Evolutionary conservation across 2,329 filamentous ascomycete species (phyloP).

Genomic region (Chalara sp.): DNA sequence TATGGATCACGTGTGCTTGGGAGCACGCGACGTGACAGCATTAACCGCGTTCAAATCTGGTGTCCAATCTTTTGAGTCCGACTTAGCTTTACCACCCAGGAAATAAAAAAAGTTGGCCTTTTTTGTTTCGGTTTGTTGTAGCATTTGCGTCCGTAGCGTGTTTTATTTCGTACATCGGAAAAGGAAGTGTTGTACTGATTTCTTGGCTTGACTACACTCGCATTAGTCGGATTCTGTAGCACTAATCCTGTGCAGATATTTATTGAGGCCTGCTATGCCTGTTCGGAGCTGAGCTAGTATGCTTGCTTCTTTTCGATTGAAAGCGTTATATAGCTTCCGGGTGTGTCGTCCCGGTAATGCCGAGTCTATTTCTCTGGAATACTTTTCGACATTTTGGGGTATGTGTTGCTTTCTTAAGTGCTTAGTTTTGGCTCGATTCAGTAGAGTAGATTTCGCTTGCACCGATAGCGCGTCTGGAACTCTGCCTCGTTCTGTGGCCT

Average conservation of each 20-base stretch:
- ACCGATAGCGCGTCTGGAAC: background rate
- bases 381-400: background rate
- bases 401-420: background rate
- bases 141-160: too few species aligned
- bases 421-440: background rate
- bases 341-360: background rate
- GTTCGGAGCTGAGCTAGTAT: background rate
- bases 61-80: too few species aligned
- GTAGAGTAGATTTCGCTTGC: background rate
- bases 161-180: background rate
- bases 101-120: too few species aligned
- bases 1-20: too few species aligned
- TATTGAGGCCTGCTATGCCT: background rate
- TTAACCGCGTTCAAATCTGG: too few species aligned
- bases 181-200: background rate
- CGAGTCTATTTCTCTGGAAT: background rate
- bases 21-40: too few species aligned
- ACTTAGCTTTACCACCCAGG: too few species aligned
- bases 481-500: background rate
- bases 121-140: too few species aligned
- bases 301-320: background rate
- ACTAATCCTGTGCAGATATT: background rate
- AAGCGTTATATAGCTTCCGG: background rate
- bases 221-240: background rate
- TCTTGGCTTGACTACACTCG: background rate